Conservation (phyloP, 108 stramenopile species). For the Heterococcus sp. region DNA sequence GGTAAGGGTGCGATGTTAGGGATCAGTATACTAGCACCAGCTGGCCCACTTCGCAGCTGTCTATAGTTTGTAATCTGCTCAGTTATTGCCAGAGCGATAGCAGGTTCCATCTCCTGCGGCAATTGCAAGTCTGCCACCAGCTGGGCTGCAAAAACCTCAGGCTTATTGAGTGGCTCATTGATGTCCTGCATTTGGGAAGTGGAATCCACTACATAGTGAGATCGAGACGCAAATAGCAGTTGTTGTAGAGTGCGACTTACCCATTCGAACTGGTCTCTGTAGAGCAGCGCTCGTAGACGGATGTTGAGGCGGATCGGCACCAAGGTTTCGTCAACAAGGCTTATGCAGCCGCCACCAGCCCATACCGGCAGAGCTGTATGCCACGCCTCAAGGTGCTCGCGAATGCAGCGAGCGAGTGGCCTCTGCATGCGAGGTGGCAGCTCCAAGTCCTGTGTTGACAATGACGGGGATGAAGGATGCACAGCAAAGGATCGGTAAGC, state of each 20-base stretch:
- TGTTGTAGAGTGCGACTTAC: no score
- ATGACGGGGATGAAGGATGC: no score
- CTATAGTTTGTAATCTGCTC: neutral
- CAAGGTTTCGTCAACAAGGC: neutral
- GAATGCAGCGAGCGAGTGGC: neutral
- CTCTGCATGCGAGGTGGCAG: neutral
- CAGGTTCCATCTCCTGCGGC: neutral
- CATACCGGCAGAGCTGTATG: neutral
- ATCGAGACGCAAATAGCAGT: no score
- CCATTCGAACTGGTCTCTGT: neutral
- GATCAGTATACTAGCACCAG: no score
- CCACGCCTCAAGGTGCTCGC: neutral
- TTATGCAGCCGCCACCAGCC: neutral
- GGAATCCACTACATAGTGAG: neutral
- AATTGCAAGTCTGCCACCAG: neutral
- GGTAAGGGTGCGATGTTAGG: no score
- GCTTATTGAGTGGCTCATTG: neutral
- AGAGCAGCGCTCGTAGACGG: neutral
- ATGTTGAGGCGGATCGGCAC: neutral
- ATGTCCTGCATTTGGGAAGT: neutral
- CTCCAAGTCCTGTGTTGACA: neutral
- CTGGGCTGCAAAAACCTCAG: neutral
- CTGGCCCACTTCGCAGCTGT: neutral
- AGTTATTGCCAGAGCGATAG: neutral
- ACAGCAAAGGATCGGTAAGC: no score